These are phyloP conservation scores for Acanthamoeba divionensis DNA, from an alignment of 208 protist genomes.

Conservation along the genomic window DNA sequence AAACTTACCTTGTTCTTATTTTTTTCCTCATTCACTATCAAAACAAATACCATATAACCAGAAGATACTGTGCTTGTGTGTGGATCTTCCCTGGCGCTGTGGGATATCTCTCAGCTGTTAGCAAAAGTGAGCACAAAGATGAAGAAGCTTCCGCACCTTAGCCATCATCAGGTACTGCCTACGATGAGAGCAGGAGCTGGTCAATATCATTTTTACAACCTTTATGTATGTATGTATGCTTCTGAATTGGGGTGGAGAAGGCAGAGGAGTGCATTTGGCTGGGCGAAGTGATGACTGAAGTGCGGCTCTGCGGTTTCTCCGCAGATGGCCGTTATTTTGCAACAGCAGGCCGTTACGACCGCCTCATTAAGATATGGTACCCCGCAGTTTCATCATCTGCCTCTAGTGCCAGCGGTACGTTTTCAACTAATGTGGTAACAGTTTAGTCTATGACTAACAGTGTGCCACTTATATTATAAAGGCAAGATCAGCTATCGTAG, in stretches of 20 bases:
- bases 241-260: not conserved
- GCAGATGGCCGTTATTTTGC: slow-evolving; percentile 21
- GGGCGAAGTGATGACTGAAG: not conserved
- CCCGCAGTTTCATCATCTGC: not conserved
- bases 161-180: not conserved
- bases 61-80: too few species aligned
- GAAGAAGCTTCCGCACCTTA: not conserved
- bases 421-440: not conserved
- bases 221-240: not conserved
- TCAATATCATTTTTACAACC: not conserved
- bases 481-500: not conserved
- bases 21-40: too few species aligned
- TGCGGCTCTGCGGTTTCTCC: not conserved
- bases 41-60: too few species aligned
- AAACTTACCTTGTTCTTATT: too few species aligned
- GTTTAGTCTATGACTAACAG: not conserved
- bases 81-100: too few species aligned
- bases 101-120: too few species aligned
- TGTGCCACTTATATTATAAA: not conserved
- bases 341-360: slow-evolving; percentile 9
- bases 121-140: too few species aligned
- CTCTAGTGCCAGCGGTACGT: not conserved
- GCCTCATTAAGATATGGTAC: slow-evolving; percentile 6
- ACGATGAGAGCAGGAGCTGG: not conserved
- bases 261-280: not conserved